phyloP scores from a whole-genome alignment of 768 basidiomycete species.

The Panellus pusillus region DNA sequence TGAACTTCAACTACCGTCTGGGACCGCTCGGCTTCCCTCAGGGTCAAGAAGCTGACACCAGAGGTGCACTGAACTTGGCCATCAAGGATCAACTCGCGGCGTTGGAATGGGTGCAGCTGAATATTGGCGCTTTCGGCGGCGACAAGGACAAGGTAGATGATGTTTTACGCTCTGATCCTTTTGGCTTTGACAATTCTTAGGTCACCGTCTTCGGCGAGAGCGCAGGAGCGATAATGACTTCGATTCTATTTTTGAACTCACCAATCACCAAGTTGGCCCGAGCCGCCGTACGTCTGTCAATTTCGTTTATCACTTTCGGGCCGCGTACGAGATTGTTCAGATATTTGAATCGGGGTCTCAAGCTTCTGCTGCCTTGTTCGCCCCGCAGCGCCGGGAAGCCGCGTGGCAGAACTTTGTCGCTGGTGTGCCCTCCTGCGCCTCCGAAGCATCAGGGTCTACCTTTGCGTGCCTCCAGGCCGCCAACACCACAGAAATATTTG shows the following conservation, averaged over 20 bases:
- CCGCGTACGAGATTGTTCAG: conserved; percentile 23
- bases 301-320: neutral
- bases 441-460: conserved; percentile 27
- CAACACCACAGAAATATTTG: conserved; percentile 25
- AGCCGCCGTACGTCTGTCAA: conserved; percentile 35
- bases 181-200: too few relatives aligned
- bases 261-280: conserved; percentile 26
- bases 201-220: conserved; percentile 48
- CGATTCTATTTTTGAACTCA: conserved; percentile 35
- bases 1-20: conserved; percentile 48
- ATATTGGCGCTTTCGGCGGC: conserved; percentile 58
- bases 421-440: conserved; percentile 27
- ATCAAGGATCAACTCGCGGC: conserved; percentile 40
- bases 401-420: conserved; percentile 30
- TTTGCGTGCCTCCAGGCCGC: conserved; percentile 30
- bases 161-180: too few relatives aligned
- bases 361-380: conserved; percentile 26
- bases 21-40: conserved; percentile 45
- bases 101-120: conserved; percentile 49
- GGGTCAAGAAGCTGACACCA: conserved; percentile 35
- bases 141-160: conserved; percentile 44
- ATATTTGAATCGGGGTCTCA: conserved; percentile 44
- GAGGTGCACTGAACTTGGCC: conserved; percentile 39
- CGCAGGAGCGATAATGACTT: conserved; percentile 46
- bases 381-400: conserved; percentile 30